Percentiles rank a stretch among this genome's conserved stretches.
Conservation (phyloP, 768 basidiomycete species). For the Crepidotus variabilis region DNA sequence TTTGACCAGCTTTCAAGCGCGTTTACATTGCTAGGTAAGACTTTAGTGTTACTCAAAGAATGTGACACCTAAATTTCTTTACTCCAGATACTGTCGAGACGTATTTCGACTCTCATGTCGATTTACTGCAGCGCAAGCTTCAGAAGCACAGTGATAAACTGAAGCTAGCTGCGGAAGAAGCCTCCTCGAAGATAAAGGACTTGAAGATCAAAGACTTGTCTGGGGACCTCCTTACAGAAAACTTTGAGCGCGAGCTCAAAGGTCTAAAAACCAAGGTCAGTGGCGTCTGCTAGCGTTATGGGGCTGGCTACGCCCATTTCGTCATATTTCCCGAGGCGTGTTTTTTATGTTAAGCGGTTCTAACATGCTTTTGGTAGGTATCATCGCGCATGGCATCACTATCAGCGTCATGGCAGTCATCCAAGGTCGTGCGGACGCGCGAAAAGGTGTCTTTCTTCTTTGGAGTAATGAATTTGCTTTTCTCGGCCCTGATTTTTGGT, state of each 20-base stretch:
- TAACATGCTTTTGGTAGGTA: constrained; percentile 44
- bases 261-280: constrained; percentile 81
- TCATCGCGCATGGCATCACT: constrained; percentile 75
- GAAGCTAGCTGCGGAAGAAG: constrained; percentile 78
- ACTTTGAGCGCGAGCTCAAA: constrained; percentile 83
- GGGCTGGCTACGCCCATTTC: not conserved
- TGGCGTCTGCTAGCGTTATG: not conserved
- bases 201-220: constrained; percentile 59
- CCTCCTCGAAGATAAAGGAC: constrained; percentile 61
- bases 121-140: constrained; percentile 77
- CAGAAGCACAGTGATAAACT: constrained; percentile 85
- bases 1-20: constrained; percentile 72
- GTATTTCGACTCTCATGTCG: constrained; percentile 88
- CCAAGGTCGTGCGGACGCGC: constrained; percentile 78
- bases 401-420: constrained; percentile 87
- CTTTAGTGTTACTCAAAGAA: constrained; percentile 8
- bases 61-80: constrained; percentile 20
- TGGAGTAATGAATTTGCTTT: constrained; percentile 86
- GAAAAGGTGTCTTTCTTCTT: constrained; percentile 91
- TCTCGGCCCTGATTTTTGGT: constrained; percentile 85
- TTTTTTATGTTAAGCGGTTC: not conserved
- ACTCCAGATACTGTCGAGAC: constrained; percentile 86
- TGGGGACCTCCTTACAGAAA: constrained; percentile 66
- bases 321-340: not conserved
- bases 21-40: constrained; percentile 79